These are phyloP conservation scores for Ophiocytium majus DNA, from an alignment of 352 stramenopile genomes.

Conservation along the genomic window DNA sequence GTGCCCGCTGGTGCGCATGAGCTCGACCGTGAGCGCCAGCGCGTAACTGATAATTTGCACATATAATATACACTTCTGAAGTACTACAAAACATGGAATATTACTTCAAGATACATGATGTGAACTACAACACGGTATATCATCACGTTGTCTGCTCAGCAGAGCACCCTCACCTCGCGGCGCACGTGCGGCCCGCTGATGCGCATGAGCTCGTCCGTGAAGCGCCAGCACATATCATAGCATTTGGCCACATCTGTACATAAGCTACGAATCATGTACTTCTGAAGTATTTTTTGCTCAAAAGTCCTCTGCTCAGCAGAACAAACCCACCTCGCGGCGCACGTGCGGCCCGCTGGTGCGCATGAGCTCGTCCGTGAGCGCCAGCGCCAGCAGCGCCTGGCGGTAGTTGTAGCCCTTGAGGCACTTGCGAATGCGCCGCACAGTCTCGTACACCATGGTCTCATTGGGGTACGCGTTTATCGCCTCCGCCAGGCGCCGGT, in stretches of 20 bases:
- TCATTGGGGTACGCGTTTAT: slow-evolving; percentile 26
- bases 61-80: too few species aligned
- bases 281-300: too few species aligned
- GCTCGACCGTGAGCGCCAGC: neutral
- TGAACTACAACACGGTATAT: too few species aligned
- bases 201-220: slow-evolving; percentile 10
- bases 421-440: slow-evolving; percentile 11
- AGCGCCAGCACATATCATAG: too few species aligned
- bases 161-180: slow-evolving; percentile 19
- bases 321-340: slow-evolving; percentile 19
- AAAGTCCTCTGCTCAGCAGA: neutral
- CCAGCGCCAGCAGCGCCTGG: neutral
- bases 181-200: slow-evolving; percentile 6
- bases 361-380: slow-evolving; percentile 17
- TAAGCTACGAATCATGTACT: too few species aligned
- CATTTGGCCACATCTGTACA: too few species aligned
- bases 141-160: too few species aligned
- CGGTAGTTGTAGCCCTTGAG: slow-evolving; percentile 1
- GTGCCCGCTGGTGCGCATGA: slow-evolving; percentile 6
- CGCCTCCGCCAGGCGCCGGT: neutral
- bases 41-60: too few species aligned
- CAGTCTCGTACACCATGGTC: slow-evolving; percentile 23
- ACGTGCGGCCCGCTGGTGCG: neutral
- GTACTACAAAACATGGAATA: too few species aligned
- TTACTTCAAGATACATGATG: too few species aligned